Evolutionary conservation across 2,329 filamentous ascomycete species (phyloP), one percentile per base, ranked within the genome.

Genomic region (Pleoardoris graminearum): DNA sequence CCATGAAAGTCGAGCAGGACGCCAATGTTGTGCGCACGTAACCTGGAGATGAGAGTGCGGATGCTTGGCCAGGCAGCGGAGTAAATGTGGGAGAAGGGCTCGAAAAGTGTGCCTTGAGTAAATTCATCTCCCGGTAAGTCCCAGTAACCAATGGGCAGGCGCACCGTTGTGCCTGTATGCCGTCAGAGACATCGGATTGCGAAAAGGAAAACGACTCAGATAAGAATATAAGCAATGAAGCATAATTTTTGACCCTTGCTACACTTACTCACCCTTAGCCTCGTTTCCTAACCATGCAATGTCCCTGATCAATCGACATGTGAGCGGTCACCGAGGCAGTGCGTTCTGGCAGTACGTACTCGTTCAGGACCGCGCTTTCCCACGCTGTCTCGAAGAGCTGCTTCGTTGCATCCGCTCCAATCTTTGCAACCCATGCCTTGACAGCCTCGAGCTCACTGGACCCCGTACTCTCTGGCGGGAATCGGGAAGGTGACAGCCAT

Each of bases 71-170:
- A 86, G 6, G 82, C 81, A 53, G 78, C 75, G 47, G 67, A 60
- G 60, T 85, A 85, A 8, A 85, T 76, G 23, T 70, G 61, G 6
- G 74, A 69, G 7, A 76, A 75, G 1, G 74, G 69, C 17, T 79
- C 76, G 66, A 85, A 86, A 0, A 79, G 76, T 1, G 82, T 85
- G 2, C 74, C 73, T 10, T 70, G 60, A 53, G 79, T 81, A 60
- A 80, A 84, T 1, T 73, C 64, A 0, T 77, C 75, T 0, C 80
- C 81, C 4, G 66, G 65, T 4, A 85, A 75, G 3, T 79, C 81
- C 62, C 80, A 86, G 66, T 83, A 85, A 3, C 83, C 83, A 47
- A 86, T 80, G 0, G 83, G 83, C 16, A 86, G 66, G n/a, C 83
- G 77, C 36, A 86, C 77, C 14, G 80, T 80, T 3, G 81, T 85